A percentile compares a stretch with the other conserved stretches of the same genome.
Conservation (phyloP, 179 eudicot species). For the Corrigiola litoralis region DNA sequence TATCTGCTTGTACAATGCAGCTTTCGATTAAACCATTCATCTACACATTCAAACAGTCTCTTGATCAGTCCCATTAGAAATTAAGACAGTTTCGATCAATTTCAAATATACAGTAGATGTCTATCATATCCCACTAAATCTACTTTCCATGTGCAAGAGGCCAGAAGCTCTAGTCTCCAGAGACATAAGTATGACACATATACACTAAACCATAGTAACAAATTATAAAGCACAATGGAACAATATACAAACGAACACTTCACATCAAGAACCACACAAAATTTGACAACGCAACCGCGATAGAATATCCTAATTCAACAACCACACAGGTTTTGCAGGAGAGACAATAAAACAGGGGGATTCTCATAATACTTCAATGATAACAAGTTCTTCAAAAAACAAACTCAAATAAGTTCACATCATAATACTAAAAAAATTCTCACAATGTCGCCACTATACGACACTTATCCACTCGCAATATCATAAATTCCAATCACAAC, state of each 20-base stretch:
- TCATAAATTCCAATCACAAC: no score
- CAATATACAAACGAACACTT: no score
- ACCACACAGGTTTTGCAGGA: not conserved
- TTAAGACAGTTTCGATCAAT: not conserved
- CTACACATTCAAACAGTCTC: constrained; percentile 20
- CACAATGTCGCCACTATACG: not conserved
- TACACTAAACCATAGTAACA: no score
- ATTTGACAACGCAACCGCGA: no score
- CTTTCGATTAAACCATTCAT: constrained; percentile 25
- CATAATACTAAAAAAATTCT: not conserved
- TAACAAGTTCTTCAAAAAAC: not conserved
- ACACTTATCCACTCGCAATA: no score
- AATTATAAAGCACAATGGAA: no score
- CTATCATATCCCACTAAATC: not conserved
- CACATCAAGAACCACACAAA: no score
- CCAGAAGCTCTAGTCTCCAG: not conserved
- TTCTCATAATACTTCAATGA: not conserved
- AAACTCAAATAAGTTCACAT: not conserved
- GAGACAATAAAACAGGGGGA: not conserved
- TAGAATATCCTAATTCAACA: no score
- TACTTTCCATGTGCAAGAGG: not conserved
- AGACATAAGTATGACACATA: no score
- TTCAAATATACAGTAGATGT: not conserved
- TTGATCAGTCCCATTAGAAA: constrained; percentile 8
- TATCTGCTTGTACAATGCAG: constrained; percentile 3